These are phyloP conservation scores for Desmodesmus armatus DNA, from an alignment of 139 green algal species.

Conservation along the genomic window DNA sequence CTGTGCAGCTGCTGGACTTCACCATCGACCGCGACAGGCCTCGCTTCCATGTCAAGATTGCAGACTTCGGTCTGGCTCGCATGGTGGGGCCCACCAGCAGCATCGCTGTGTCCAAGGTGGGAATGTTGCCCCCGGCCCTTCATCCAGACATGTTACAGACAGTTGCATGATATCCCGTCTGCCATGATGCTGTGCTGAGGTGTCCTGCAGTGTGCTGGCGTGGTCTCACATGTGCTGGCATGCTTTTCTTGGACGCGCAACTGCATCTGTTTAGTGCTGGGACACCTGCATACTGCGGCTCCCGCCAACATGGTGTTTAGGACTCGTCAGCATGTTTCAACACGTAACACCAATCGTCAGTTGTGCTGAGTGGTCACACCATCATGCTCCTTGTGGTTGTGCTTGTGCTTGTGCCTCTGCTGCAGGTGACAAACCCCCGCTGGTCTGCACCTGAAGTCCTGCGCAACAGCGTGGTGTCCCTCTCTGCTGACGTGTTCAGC, in stretches of 20 bases:
- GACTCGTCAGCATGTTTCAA: no score
- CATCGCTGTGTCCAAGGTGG: slow-evolving; percentile 42
- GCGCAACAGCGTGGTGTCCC: slow-evolving; percentile 42
- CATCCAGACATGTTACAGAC: no score
- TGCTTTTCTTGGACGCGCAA: no score
- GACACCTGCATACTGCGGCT: no score
- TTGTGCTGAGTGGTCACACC: neutral
- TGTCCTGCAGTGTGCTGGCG: no score
- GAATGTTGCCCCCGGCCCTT: no score
- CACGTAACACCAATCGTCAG: no score
- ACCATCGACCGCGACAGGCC: slow-evolving; percentile 62
- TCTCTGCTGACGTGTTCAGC: slow-evolving; percentile 51
- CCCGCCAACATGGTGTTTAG: no score
- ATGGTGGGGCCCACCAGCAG: slow-evolving; percentile 41
- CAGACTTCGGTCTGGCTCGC: slow-evolving; percentile 49
- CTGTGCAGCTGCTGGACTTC: slow-evolving; percentile 70
- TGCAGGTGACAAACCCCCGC: slow-evolving; percentile 66
- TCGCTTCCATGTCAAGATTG: slow-evolving; percentile 66
- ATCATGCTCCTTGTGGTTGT: neutral
- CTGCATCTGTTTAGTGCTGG: no score
- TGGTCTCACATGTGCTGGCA: no score
- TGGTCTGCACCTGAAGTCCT: slow-evolving; percentile 75
- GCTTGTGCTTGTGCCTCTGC: neutral
- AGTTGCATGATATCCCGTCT: no score
- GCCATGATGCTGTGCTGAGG: no score